These are phyloP conservation scores for Melaleuca quinquenervia DNA, from an alignment of 345 rosid species.

Conservation along the genomic window DNA sequence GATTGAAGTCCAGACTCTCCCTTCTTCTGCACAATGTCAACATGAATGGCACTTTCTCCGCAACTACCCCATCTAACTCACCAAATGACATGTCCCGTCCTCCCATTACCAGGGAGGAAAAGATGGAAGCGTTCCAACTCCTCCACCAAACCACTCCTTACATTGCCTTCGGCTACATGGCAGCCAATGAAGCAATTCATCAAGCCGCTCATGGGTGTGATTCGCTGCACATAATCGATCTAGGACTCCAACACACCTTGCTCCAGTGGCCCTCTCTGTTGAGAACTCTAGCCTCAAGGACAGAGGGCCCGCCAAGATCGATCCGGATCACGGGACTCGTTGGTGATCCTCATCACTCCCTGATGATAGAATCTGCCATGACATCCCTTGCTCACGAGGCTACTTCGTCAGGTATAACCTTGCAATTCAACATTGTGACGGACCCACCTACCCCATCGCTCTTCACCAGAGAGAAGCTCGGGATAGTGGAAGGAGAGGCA, in stretches of 20 bases:
- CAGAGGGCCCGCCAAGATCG: slow-evolving; percentile 29
- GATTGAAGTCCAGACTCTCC: slow-evolving; percentile 37
- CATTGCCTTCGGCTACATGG: slow-evolving; percentile 48
- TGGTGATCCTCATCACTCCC: not conserved
- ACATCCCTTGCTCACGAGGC: slow-evolving; percentile 28
- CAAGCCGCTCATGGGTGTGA: slow-evolving; percentile 39
- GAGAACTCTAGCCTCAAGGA: slow-evolving; percentile 42
- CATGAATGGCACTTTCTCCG: slow-evolving; percentile 13
- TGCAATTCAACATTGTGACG: slow-evolving; percentile 19
- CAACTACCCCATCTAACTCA: slow-evolving; percentile 1
- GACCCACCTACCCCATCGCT: slow-evolving; percentile 22
- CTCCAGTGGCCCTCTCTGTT: slow-evolving; percentile 47
- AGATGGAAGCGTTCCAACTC: slow-evolving; percentile 49
- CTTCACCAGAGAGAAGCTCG: slow-evolving; percentile 31
- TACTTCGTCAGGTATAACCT: slow-evolving; percentile 15
- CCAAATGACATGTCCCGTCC: slow-evolving; percentile 1
- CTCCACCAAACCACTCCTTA: slow-evolving; percentile 52
- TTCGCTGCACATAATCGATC: slow-evolving; percentile 33
- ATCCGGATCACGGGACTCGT: slow-evolving; percentile 36
- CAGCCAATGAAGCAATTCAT: slow-evolving; percentile 51
- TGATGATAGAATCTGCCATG: slow-evolving; percentile 21
- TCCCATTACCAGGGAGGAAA: slow-evolving; percentile 23
- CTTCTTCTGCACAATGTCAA: slow-evolving; percentile 22
- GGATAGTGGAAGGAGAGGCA: slow-evolving; percentile 35
- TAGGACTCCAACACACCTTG: slow-evolving; percentile 44